Base-by-base conservation (phyloP, 768 basidiomycete species). In the Boletus patriciae region DNA sequence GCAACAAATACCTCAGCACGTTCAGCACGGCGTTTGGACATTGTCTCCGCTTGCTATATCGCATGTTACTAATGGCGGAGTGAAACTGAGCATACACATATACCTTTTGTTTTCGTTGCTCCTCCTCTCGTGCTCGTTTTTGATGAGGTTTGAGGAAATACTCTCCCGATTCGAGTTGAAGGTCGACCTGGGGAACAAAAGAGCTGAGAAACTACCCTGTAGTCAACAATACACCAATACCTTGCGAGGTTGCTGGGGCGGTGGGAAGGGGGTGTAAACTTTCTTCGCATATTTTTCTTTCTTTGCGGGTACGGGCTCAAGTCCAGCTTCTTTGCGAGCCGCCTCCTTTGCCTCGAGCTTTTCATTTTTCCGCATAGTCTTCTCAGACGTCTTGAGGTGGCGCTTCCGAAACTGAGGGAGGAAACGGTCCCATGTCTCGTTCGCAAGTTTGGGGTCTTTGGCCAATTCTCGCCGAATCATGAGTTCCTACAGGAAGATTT, bases 391-490 rank as follows among this genome's bases (percentile, higher is more conserved):
- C 66, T 85, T 94, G 64, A 98, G 82, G 66, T 98, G 94, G 19
- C 84, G 83, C 73, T 90, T 95, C 52, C 95, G 85, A 84, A 98
- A 99, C 70, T 93, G 85, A 18, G 97, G 97, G 15, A 99, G 78
- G 80, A 98, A 99, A 16, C 97, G 84, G 62, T 98, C 96, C 97
- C 97, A 99, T 23, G 88, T 88, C 67, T 98, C 94, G 13, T 79
- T 86, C 1, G 90, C 94, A 18, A 99, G 82, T 68, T 96, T 95
- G 6, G 97, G 96, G 68, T 99, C 97, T 76, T 98, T 98, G 23
- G 96, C 94, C 6, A 99, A 81, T 74, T 99, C 97, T 44, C 96
- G 88, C 52, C 93, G 87, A 64, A 99, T 94, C 97, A 99, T 99
- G 29, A 99, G 81, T 75, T 98, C 97, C 94, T 95, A 65, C 10